Base-by-base conservation (phyloP, 140 eudicot genomes). In the Stevia rebaudiana region DNA sequence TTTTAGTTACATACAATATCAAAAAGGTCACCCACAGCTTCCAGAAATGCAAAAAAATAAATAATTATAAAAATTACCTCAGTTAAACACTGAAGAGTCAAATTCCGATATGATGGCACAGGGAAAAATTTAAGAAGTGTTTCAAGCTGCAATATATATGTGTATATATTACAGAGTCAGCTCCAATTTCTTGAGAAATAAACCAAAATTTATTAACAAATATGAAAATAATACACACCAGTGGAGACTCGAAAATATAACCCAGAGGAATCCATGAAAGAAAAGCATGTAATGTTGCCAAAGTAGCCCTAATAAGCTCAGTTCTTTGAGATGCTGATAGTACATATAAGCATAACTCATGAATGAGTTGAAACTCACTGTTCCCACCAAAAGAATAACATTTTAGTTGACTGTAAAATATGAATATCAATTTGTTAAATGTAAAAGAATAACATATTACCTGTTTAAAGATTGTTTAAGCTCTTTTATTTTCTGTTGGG, bases 241-340 rank as follows among this genome's bases (percentile, higher is more conserved):
- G 83, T 18, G 95, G 87, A 39, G 99, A 92, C 66, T 92, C 97
- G 63, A 92, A 92, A 21, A 92, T 92, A 65, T 92, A 92, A 59
- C 99, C 99, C 73, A 92, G 79, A 39, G 99, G 99, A 76, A 92
- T 88, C 99, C 99, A 92, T 9, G 99, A 92, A 61, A 92, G 95
- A 64, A 88, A 92, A 41, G 99, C 99, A 81, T 92, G 99, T 84
- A 92, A 72, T 35, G 99, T 92, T 40, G 99, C 89, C 47, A 92
- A 66, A 18, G 99, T 92, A 76, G 97, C 95, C 63, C 99, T 82
- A 47, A 88, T 92, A 47, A 92, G 87, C 81, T 88, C 97, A 17
- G 97, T 73, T 78, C 97, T 83, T 71, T 88, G 99, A 74, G 99
- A 92, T 68, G 95, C 99, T 8, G 97, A 88, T 61, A 92, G 83